phyloP scores from a whole-genome alignment of 495 filamentous ascomycete species.

The Delitschia confertaspora region DNA sequence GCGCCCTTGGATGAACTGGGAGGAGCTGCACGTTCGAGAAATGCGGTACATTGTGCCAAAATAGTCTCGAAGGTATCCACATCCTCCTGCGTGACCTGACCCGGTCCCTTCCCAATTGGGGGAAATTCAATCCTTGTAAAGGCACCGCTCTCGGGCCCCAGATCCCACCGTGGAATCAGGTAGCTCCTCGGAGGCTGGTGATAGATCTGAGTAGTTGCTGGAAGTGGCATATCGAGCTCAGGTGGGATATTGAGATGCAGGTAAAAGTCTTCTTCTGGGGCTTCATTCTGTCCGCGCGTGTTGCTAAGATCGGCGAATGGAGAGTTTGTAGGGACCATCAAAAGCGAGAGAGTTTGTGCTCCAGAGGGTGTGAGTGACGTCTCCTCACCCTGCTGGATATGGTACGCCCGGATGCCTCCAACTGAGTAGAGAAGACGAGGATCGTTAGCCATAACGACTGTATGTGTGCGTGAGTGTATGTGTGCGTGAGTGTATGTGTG shows the following conservation, averaged over 20 bases:
- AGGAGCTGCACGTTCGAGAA: conserved; percentile 64
- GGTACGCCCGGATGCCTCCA: conserved; percentile 73
- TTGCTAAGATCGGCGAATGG: conserved; percentile 54
- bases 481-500: no score
- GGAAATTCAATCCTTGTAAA: conserved; percentile 91
- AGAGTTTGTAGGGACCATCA: conserved; percentile 87
- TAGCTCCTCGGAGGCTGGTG: conserved; percentile 84
- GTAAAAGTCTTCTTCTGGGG: conserved; percentile 85
- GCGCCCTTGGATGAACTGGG: conserved; percentile 33
- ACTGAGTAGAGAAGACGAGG: conserved; percentile 78
- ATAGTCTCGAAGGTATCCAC: conserved; percentile 96
- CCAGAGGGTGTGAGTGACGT: conserved; percentile 72
- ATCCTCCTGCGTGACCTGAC: conserved; percentile 74
- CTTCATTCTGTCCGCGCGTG: conserved; percentile 46
- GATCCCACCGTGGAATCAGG: conserved; percentile 85
- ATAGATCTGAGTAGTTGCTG: conserved; percentile 90
- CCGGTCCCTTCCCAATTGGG: conserved; percentile 50
- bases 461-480: neutral
- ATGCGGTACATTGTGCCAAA: conserved; percentile 88
- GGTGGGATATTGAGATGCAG: conserved; percentile 86
- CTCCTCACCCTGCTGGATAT: conserved; percentile 81
- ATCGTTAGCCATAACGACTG: conserved; percentile 43
- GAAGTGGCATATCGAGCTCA: conserved; percentile 84
- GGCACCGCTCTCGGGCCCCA: conserved; percentile 74
- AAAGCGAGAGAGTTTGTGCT: conserved; percentile 75